These are phyloP conservation scores for Acephala macrosclerotiorum DNA, from an alignment of 2,329 filamentous ascomycete species.

Conservation along the genomic window DNA sequence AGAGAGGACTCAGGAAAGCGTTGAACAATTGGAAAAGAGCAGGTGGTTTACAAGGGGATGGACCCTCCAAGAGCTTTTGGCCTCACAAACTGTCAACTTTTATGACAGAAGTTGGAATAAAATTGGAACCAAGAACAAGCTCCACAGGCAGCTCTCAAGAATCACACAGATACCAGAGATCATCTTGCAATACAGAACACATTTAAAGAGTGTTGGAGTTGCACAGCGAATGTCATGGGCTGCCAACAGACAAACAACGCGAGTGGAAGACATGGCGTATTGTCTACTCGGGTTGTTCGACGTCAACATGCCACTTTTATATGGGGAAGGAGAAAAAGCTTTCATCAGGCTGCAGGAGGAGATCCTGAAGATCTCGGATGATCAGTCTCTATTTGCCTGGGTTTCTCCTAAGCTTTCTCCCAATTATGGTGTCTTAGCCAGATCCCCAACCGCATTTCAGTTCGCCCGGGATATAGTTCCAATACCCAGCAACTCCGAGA, in stretches of 20 bases:
- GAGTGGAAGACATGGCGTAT: constrained; percentile 43
- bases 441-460: not conserved
- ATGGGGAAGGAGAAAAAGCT: constrained; percentile 20
- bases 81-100: not conserved
- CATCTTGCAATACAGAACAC: not conserved
- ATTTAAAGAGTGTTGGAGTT: constrained; percentile 35
- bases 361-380: not conserved
- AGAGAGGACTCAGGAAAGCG: not conserved
- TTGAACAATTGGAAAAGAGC: not conserved
- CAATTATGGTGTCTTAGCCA: not conserved
- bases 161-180: not conserved
- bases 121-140: constrained; percentile 25
- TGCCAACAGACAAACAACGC: constrained; percentile 41
- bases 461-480: not conserved
- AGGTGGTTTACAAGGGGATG: constrained; percentile 10
- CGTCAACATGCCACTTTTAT: constrained; percentile 42
- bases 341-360: constrained; percentile 24
- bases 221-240: constrained; percentile 47
- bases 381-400: constrained; percentile 7
- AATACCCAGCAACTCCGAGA: not conserved
- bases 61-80: not conserved
- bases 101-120: not conserved
- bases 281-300: constrained; percentile 43
- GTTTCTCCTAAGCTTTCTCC: not conserved
- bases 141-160: not conserved